Base-by-base conservation (phyloP, 148 eudicot genomes). In the Rhododendron simsii region DNA sequence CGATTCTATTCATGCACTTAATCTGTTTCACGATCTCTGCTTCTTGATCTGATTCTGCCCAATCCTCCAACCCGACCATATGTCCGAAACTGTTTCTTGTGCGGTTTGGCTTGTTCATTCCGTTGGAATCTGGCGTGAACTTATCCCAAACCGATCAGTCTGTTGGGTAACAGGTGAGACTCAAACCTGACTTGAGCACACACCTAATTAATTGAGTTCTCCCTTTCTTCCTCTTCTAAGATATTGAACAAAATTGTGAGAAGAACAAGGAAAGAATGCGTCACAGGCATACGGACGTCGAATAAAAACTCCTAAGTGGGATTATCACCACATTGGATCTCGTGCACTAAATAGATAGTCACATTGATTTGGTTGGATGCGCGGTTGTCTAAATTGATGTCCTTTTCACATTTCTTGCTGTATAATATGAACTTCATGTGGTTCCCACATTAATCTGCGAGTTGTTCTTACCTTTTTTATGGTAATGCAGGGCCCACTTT, bases 401-500 rank as follows among this genome's bases (percentile, higher is more conserved):
- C 4, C 80, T 67, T 28, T 10, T 21, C 47, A 20, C 5, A n/a
- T 78, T 45, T 23, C 5, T 77, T 39, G 11, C 6, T 14, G 23
- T 76, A 76, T 13, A 3, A 11, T 41, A 44, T 41, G 80, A 77
- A 44, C 30, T 37, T 21, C n/a, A 21, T 48, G 82, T 13, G 59
- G 82, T 51, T 33, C 13, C 35, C 9, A 6, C 69, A 28, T 28
- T 67, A 47, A 48, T 69, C 41, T 15, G 44, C 28, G 8, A 47
- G 5, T 69, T 55, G 3, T 50, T 84, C 48, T 39, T 63, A 65
- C 59, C 59, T 47, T 47, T 76, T 82, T 3, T 50, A 23, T 26
- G 44, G 35, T 20, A 65, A 67, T 90, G 88, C 98, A 97, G 99
- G 99, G 98, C 14, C 98, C 98, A 1, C 95, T 97, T 48, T 87